Evolutionary conservation across 305 asterid genomes (phyloP).

Genomic region (Solanum hybrid): DNA sequence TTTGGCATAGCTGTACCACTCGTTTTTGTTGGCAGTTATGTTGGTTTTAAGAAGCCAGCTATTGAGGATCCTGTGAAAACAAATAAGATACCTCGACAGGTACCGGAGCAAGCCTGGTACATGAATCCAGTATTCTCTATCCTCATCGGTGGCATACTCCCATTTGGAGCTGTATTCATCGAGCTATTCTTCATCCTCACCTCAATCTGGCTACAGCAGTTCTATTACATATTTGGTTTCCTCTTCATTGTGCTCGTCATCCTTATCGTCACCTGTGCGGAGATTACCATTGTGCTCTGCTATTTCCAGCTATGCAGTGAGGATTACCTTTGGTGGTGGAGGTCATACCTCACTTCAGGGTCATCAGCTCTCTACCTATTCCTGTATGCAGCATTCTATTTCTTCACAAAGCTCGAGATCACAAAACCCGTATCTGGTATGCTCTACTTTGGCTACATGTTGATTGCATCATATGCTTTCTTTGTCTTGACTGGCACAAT

Average conservation of each 20-base stretch:
- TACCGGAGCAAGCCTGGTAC: conserved; percentile 95
- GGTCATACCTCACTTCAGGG: conserved; percentile 83
- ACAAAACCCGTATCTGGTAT: conserved; percentile 72
- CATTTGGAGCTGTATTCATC: conserved; percentile 85
- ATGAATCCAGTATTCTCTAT: conserved; percentile 82
- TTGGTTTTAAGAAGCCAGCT: conserved; percentile 66
- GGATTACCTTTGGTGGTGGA: conserved; percentile 97
- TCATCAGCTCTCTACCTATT: conserved; percentile 84
- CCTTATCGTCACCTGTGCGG: conserved; percentile 78
- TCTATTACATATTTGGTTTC: conserved; percentile 84
- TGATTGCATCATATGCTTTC: conserved; percentile 74
- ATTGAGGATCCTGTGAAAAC: conserved; percentile 83
- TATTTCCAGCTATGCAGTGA: conserved; percentile 90
- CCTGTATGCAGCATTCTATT: conserved; percentile 77
- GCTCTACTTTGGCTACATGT: conserved; percentile 79
- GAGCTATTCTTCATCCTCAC: conserved; percentile 89
- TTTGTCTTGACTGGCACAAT: conserved; percentile 78
- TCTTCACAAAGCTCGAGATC: conserved; percentile 83
- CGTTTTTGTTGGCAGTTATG: conserved; percentile 65
- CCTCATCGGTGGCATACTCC: conserved; percentile 88
- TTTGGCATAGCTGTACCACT: conserved; percentile 83
- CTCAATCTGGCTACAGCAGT: conserved; percentile 89
- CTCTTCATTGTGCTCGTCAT: conserved; percentile 76
- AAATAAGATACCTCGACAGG: conserved; percentile 82
- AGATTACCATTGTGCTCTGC: conserved; percentile 82